Base-by-base conservation (phyloP, 2,329 filamentous ascomycete genomes). In the Colletotrichum higginsianum region DNA sequence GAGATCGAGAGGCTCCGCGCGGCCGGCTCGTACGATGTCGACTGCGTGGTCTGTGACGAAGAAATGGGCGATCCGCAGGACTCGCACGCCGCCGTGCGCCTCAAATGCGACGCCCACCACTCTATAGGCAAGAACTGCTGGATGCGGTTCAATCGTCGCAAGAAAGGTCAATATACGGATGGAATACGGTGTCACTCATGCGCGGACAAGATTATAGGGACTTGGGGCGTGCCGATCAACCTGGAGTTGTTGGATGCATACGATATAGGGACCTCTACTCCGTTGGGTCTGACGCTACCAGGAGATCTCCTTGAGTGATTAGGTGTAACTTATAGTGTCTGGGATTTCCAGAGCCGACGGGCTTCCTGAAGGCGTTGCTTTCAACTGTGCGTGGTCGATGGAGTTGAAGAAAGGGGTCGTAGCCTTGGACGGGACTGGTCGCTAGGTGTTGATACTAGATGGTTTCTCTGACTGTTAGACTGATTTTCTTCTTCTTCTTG, bases 111-210 rank as follows among this genome's bases (percentile, higher is more conserved):
- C 13, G 15, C 42, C 9, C 11, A 40, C 18, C 69, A 72, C 30
- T 8, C 23, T 2, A 18, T 64, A 8, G 69, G 69, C 8, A 69
- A 26, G 44, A 72, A 60, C 2, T 72, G 69, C 60, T 72, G 58
- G 65, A 64, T 53, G 52, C 23, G 18, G 9, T 11, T 40, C 12
- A 42, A 26, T 15, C 52, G 69, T 6, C 16, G 13, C 35, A 61
- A 58, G 23, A 30, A 30, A 16, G 12, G 21, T 6, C 12, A 38
- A 2, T 16, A 30, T 15, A 57, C 21, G 49, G 13, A 56, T 16
- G 66, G 52, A 18, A 53, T 69, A 15, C 6, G 21, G 6, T 69
- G 67, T 18, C 67, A 58, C 13, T 58, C 38, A 4, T 66, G 62
- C 62, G 40, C 15, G 12, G 23, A 61, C 15, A 23, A 40, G 7